Evolutionary conservation across 257 asterid species (phyloP), one percentile per base, ranked within the genome.

Genomic region (Misopates orontium): DNA sequence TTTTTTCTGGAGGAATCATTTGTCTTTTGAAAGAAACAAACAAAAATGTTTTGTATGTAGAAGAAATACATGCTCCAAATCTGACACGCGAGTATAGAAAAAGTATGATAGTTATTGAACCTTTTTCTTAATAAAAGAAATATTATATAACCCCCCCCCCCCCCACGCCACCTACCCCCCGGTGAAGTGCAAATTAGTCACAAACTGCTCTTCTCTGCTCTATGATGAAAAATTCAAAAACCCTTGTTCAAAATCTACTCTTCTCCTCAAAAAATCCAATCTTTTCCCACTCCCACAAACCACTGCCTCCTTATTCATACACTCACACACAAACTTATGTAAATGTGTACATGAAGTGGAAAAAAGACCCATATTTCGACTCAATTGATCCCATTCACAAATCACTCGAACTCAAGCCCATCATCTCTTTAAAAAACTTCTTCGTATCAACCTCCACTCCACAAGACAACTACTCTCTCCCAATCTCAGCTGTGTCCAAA

Each of bases 341-440:
- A 23, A 71, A 85, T 74, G 98, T 87, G 67, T 87, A 82, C 87
- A 89, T 87, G 98, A 86, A 91, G 70, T 79, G 96, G 96, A 91
- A 89, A 66, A 89, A 89, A 64, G 96, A 91, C 66, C 66, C 83
- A 2, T 76, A 69, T 71, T 82, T 62, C 25, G 96, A 91, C 70
- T 83, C 96, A 14, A 79, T 89, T 22, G 95, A 85, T 63, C 71
- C 95, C 54, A 83, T 91, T 50, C 95, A 89, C 84, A 89, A 76
- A 78, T 89, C 98, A 54, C 81, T 79, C 58, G 86, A 85, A 42
- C 87, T 91, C 60, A 82, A 80, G 79, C 89, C 92, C 67, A 23
- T 91, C 23, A 81, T 85, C 25, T 79, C 87, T 19, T 68, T 89
- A 31, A 92, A 87, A 61, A 82, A 89, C 72, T 85, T 79, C 83